Conservation (phyloP, 2,329 filamentous ascomycete genomes). For the Ophiocordyceps sinensis region DNA sequence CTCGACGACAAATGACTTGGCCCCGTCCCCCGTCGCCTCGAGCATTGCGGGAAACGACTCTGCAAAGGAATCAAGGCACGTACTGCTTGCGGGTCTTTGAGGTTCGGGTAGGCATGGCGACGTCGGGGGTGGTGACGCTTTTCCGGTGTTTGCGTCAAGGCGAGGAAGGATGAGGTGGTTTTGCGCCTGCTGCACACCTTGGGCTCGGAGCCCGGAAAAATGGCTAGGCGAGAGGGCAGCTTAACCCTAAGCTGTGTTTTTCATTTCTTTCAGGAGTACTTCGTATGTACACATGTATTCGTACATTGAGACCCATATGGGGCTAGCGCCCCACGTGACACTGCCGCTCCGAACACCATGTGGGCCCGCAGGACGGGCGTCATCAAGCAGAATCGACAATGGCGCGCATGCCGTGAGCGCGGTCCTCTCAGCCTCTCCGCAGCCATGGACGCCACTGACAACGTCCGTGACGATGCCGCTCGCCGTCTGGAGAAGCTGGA, state of each 20-base stretch:
- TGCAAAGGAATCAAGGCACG: conserved; percentile 20
- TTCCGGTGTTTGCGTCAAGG: conserved; percentile 21
- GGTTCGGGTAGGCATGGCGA: conserved; percentile 59
- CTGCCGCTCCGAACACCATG: too few relatives aligned
- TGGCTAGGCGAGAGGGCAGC: conserved; percentile 26
- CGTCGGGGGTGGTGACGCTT: conserved; percentile 30
- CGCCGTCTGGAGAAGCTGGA: conserved; percentile 25
- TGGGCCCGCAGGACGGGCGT: too few relatives aligned
- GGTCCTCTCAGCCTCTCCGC: not conserved
- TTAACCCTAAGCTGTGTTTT: conserved; percentile 22
- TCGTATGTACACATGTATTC: too few relatives aligned
- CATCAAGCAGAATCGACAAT: too few relatives aligned
- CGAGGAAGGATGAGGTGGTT: conserved; percentile 23
- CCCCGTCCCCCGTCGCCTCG: not conserved
- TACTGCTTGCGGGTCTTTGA: conserved; percentile 69
- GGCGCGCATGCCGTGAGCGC: not conserved
- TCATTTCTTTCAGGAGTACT: too few relatives aligned
- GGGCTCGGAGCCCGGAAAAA: conserved; percentile 14
- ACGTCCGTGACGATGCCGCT: conserved; percentile 6
- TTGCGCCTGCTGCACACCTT: conserved; percentile 14
- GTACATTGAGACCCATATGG: too few relatives aligned
- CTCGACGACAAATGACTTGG: not conserved
- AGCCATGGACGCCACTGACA: conserved; percentile 1
- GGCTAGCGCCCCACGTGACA: too few relatives aligned
- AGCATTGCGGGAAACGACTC: not conserved